Conservation (phyloP, 768 basidiomycete species). For the Scleroderma citrinum region DNA sequence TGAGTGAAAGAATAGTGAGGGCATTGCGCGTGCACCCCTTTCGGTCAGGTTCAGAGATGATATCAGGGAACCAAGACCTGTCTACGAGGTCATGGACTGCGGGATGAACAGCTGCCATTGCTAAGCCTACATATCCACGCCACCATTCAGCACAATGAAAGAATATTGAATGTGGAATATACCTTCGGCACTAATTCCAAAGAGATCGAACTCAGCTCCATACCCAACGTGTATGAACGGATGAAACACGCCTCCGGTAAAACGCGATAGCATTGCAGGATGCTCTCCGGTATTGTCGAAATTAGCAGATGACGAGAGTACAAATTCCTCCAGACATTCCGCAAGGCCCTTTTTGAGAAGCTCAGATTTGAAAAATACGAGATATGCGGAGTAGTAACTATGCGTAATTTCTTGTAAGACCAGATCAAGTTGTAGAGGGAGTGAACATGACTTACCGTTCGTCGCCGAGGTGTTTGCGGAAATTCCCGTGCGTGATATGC, state of each 20-base stretch:
- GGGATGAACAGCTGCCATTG: constrained; percentile 43
- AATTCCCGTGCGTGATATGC: constrained; percentile 41
- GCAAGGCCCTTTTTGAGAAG: constrained; percentile 35
- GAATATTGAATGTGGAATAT: background rate
- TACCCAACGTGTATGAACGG: constrained; percentile 52
- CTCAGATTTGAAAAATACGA: constrained; percentile 5
- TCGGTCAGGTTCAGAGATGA: background rate
- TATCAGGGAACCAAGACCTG: constrained; percentile 11
- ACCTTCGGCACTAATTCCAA: constrained; percentile 56
- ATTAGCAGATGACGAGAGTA: constrained; percentile 50
- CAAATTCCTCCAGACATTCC: constrained; percentile 45
- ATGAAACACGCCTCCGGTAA: constrained; percentile 48
- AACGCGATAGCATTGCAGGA: constrained; percentile 47
- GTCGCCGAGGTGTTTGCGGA: constrained; percentile 35
- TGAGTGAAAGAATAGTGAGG: constrained; percentile 41
- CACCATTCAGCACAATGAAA: background rate
- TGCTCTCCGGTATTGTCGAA: constrained; percentile 23
- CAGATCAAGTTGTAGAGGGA: too few relatives aligned
- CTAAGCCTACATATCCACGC: constrained; percentile 40
- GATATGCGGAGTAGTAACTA: constrained; percentile 5
- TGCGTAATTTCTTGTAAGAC: background rate
- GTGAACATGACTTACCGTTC: background rate
- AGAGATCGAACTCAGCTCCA: constrained; percentile 51
- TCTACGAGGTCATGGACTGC: background rate
- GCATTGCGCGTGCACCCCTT: constrained; percentile 14